Evolutionary conservation across 2,329 filamentous ascomycete genomes (phyloP).

Genomic region (Scleromitrula shiraiana): DNA sequence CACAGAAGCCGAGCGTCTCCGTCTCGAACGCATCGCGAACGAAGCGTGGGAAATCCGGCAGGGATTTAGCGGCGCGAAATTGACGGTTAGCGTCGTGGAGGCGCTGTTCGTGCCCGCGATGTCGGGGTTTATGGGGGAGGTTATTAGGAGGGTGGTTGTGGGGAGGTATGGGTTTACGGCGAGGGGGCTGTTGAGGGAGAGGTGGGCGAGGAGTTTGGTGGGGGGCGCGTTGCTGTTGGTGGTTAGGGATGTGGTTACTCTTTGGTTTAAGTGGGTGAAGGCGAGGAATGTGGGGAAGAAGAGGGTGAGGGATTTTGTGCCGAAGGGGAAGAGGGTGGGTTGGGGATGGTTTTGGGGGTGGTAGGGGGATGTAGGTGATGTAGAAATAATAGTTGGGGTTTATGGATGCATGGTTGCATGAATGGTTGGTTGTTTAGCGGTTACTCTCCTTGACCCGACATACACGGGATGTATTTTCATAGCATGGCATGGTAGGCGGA

Average conservation of each 20-base stretch:
- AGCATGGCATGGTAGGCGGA: too few relatives aligned
- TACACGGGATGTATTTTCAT: too few relatives aligned
- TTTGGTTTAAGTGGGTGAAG: slow-evolving; percentile 57
- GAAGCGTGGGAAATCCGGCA: slow-evolving; percentile 18
- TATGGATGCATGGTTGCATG: too few relatives aligned
- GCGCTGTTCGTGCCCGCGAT: slow-evolving; percentile 76
- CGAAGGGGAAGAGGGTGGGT: background rate
- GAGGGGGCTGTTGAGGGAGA: slow-evolving; percentile 57
- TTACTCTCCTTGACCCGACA: too few relatives aligned
- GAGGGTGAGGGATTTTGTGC: slow-evolving; percentile 34
- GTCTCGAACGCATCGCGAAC: background rate
- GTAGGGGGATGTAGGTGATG: background rate
- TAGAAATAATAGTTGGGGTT: background rate
- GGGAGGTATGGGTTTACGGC: slow-evolving; percentile 56
- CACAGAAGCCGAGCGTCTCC: too few relatives aligned
- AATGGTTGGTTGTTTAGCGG: too few relatives aligned
- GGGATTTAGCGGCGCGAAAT: slow-evolving; percentile 40
- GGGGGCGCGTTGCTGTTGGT: slow-evolving; percentile 87
- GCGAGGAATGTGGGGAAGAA: slow-evolving; percentile 48
- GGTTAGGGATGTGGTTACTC: slow-evolving; percentile 57
- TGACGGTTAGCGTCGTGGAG: slow-evolving; percentile 55
- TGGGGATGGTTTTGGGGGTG: background rate
- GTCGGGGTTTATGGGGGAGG: slow-evolving; percentile 68
- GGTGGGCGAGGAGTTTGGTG: slow-evolving; percentile 82
- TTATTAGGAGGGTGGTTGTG: slow-evolving; percentile 59